These are phyloP conservation scores for Trypanosoma rangeli DNA, from an alignment of 208 protist genomes.

Conservation along the genomic window DNA sequence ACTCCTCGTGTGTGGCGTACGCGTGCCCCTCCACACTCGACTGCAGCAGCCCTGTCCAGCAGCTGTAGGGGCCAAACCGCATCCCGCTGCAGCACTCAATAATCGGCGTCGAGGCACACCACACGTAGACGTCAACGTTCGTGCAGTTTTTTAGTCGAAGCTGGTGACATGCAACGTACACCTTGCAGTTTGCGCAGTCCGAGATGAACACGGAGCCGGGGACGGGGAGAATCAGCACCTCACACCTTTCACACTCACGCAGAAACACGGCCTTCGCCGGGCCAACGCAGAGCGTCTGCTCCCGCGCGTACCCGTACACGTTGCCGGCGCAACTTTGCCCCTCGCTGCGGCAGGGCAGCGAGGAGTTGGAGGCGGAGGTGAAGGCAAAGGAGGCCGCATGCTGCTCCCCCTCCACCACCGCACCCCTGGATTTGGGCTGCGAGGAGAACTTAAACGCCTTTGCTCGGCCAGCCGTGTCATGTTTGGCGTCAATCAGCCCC, in stretches of 20 bases:
- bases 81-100: constrained; percentile 74
- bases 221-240: constrained; percentile 60
- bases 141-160: constrained; percentile 80
- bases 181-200: constrained; percentile 53
- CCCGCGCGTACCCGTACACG: constrained; percentile 40
- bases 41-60: constrained; percentile 64
- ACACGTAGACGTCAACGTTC: constrained; percentile 73
- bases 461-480: background rate
- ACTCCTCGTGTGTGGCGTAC: constrained; percentile 52
- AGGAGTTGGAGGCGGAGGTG: background rate
- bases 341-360: background rate
- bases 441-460: constrained; percentile 69
- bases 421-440: constrained; percentile 28
- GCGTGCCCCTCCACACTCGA: constrained; percentile 28
- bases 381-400: background rate
- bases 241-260: constrained; percentile 43
- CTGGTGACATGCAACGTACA: constrained; percentile 87
- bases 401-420: constrained; percentile 1
- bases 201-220: constrained; percentile 82
- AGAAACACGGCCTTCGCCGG: constrained; percentile 62
- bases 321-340: background rate
- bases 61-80: constrained; percentile 77
- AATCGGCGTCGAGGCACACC: constrained; percentile 79
- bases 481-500: constrained; percentile 45
- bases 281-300: constrained; percentile 42